Conservation (phyloP, 2,329 filamentous ascomycete genomes). For the Fusarium tjaetaba region DNA sequence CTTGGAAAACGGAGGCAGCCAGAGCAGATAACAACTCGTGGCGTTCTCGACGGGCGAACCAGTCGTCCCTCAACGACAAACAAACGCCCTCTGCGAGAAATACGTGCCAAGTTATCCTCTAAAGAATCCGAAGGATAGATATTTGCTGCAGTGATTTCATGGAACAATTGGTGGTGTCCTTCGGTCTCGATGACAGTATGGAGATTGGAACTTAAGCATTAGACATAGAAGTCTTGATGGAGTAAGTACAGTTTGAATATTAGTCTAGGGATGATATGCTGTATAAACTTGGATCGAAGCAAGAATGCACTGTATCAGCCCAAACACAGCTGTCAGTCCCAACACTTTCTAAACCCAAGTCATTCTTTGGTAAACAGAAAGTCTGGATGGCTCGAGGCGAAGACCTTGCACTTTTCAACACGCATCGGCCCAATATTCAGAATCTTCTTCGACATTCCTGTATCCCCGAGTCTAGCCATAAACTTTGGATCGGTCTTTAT, state of each 20-base stretch:
- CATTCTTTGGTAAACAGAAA: background rate
- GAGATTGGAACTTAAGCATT: no score
- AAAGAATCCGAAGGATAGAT: no score
- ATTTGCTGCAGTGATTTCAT: no score
- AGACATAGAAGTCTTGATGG: rapidly evolving
- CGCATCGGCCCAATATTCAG: rapidly evolving
- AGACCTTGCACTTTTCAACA: rapidly evolving
- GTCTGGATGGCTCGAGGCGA: background rate
- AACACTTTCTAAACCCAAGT: background rate
- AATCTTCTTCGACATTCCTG: background rate
- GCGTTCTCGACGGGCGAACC: no score
- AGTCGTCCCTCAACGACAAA: no score
- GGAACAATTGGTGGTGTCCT: no score
- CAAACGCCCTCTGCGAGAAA: no score
- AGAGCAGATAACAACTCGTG: no score
- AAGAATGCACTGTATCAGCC: background rate
- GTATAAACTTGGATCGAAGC: background rate
- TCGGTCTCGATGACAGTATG: no score
- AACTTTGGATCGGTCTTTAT: background rate
- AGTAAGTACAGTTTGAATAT: background rate
- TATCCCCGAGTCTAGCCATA: rapidly evolving
- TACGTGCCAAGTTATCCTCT: no score
- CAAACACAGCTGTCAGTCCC: background rate
- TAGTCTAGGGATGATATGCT: background rate
- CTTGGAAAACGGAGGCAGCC: no score